These are phyloP conservation scores for Camelina sativa DNA, from an alignment of 345 rosid species.

Conservation along the genomic window DNA sequence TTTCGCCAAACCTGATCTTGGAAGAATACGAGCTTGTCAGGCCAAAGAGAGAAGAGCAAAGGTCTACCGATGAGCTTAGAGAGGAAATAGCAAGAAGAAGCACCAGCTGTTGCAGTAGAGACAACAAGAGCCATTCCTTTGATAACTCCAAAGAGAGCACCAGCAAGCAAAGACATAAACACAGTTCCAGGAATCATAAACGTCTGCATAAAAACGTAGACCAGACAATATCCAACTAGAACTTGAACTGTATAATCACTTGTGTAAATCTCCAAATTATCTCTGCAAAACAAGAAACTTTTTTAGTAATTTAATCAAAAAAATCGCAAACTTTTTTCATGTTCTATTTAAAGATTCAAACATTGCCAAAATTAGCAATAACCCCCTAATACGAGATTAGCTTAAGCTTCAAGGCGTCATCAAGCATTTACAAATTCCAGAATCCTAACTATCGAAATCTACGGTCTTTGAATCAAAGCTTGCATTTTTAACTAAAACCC, in stretches of 20 bases:
- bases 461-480: conserved; percentile 1
- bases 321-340: too few species aligned
- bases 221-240: conserved; percentile 75
- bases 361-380: conserved; percentile 4
- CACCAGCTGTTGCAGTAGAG: conserved; percentile 90
- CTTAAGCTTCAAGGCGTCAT: background rate
- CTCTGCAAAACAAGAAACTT: conserved; percentile 51
- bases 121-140: conserved; percentile 91
- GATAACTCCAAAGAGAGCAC: conserved; percentile 83
- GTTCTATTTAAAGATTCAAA: background rate
- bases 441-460: background rate
- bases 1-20: conserved; percentile 70
- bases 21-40: conserved; percentile 84
- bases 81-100: conserved; percentile 91
- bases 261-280: conserved; percentile 83
- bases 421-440: background rate
- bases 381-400: background rate
- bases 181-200: conserved; percentile 95
- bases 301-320: background rate
- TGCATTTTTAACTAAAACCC: conserved; percentile 11
- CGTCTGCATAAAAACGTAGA: conserved; percentile 92
- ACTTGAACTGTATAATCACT: conserved; percentile 88
- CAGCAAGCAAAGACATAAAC: conserved; percentile 96
- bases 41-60: conserved; percentile 81
- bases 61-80: conserved; percentile 88